These are phyloP conservation scores for Fusarium sp. DNA, from an alignment of 2,329 filamentous ascomycete species.

Conservation along the genomic window DNA sequence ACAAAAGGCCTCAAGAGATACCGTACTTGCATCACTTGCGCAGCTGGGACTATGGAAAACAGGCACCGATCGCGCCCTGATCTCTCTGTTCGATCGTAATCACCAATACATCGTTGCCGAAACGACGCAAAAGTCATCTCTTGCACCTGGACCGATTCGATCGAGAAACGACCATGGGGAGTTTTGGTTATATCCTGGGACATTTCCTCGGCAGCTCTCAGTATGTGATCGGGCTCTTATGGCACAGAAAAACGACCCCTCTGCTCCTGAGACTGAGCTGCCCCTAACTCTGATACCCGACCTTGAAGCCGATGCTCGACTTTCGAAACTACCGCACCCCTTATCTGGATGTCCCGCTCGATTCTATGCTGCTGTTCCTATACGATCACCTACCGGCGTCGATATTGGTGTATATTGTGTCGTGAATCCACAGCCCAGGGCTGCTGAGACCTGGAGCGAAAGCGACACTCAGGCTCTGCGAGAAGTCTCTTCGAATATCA, in stretches of 20 bases:
- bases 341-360: constrained; percentile 33
- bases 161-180: constrained; percentile 11
- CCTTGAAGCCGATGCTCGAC: constrained; percentile 47
- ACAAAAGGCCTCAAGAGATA: constrained; percentile 41
- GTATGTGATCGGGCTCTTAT: constrained; percentile 46
- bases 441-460: constrained; percentile 39
- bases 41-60: constrained; percentile 60
- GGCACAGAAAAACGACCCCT: not conserved
- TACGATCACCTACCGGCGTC: constrained; percentile 52
- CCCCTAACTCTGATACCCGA: constrained; percentile 52
- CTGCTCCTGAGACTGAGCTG: constrained; percentile 25
- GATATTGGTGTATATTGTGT: constrained; percentile 56
- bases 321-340: constrained; percentile 41
- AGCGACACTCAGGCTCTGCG: constrained; percentile 44
- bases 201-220: constrained; percentile 44
- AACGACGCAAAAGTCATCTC: constrained; percentile 52
- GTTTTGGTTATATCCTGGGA: constrained; percentile 44
- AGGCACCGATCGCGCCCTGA: constrained; percentile 54
- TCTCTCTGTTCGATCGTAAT: constrained; percentile 62
- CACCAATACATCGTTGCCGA: constrained; percentile 63
- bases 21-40: constrained; percentile 59
- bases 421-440: constrained; percentile 26
- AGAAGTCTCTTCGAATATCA: constrained; percentile 49
- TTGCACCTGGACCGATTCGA: constrained; percentile 48
- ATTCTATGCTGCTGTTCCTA: constrained; percentile 57